These are phyloP conservation scores for Cercospora berteroae DNA, from an alignment of 2,329 filamentous ascomycete species.

Conservation along the genomic window DNA sequence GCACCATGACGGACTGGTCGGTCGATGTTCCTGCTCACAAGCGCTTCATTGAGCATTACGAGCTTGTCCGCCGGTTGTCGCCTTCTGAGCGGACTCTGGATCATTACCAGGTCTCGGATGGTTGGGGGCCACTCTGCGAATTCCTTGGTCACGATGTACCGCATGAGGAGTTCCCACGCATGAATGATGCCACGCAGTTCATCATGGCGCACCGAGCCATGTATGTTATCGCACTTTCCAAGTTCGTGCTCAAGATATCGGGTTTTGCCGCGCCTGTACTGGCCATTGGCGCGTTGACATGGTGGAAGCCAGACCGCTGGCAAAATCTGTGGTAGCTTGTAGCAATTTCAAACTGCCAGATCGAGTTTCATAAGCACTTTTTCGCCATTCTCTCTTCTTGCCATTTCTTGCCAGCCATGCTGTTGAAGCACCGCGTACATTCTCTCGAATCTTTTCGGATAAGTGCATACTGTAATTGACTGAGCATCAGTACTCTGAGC, in stretches of 20 bases:
- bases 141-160: constrained; percentile 31
- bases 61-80: constrained; percentile 24
- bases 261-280: constrained; percentile 7
- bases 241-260: constrained; percentile 19
- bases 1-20: constrained; percentile 14
- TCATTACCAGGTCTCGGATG: constrained; percentile 27
- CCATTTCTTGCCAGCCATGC: constrained; percentile 4
- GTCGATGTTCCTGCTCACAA: constrained; percentile 9
- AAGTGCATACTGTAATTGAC: constrained; percentile 8
- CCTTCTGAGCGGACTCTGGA: constrained; percentile 30
- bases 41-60: constrained; percentile 18
- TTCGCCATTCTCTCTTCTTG: constrained; percentile 8
- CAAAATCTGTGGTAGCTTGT: not conserved
- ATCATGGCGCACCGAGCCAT: constrained; percentile 21
- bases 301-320: not conserved
- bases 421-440: constrained; percentile 14
- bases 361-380: constrained; percentile 16
- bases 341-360: not conserved
- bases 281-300: not conserved
- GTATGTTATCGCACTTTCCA: constrained; percentile 21
- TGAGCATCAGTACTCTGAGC: not conserved
- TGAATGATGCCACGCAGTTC: constrained; percentile 20
- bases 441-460: constrained; percentile 5
- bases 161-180: constrained; percentile 25
- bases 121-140: constrained; percentile 34